These are phyloP conservation scores for Ceratobasidium sp. DNA, from an alignment of 1,284 basidiomycete genomes.

Conservation along the genomic window DNA sequence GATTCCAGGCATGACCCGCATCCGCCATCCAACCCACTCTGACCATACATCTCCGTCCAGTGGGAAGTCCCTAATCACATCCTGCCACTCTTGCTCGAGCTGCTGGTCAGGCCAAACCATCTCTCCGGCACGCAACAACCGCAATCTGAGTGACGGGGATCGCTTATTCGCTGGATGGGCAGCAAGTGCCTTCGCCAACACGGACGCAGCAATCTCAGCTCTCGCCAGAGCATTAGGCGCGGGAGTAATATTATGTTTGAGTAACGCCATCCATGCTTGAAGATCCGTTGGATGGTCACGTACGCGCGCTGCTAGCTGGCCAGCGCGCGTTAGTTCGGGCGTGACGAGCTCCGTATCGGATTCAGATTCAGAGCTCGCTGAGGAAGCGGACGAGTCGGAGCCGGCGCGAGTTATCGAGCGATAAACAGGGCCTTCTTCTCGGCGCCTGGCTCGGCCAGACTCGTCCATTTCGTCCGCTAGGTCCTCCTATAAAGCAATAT, in stretches of 20 bases:
- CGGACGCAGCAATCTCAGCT: slow-evolving; percentile 73
- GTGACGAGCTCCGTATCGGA: slow-evolving; percentile 53
- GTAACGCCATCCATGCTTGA: slow-evolving; percentile 71
- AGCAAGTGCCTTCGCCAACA: slow-evolving; percentile 71
- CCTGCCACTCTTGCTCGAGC: slow-evolving; percentile 74
- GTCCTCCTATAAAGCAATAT: slow-evolving; percentile 56
- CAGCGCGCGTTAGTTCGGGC: slow-evolving; percentile 55
- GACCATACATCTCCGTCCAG: slow-evolving; percentile 63
- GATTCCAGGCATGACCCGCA: slow-evolving; percentile 56
- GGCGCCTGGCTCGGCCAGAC: slow-evolving; percentile 32
- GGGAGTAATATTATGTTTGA: slow-evolving; percentile 68
- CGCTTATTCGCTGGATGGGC: slow-evolving; percentile 63
- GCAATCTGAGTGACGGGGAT: slow-evolving; percentile 66
- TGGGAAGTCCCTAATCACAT: slow-evolving; percentile 59
- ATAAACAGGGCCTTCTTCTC: slow-evolving; percentile 59
- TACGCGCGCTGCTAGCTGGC: slow-evolving; percentile 66
- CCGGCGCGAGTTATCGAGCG: slow-evolving; percentile 61
- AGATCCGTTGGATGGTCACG: slow-evolving; percentile 62
- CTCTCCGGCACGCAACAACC: slow-evolving; percentile 74
- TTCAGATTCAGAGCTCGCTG: slow-evolving; percentile 55
- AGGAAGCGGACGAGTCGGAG: slow-evolving; percentile 50
- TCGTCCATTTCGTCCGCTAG: slow-evolving; percentile 61
- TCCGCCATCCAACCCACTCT: slow-evolving; percentile 80
- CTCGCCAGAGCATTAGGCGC: slow-evolving; percentile 67
- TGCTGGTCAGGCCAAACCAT: slow-evolving; percentile 71